Conservation (phyloP, 2,329 filamentous ascomycete genomes). For the Aureobasidium leucospermi region DNA sequence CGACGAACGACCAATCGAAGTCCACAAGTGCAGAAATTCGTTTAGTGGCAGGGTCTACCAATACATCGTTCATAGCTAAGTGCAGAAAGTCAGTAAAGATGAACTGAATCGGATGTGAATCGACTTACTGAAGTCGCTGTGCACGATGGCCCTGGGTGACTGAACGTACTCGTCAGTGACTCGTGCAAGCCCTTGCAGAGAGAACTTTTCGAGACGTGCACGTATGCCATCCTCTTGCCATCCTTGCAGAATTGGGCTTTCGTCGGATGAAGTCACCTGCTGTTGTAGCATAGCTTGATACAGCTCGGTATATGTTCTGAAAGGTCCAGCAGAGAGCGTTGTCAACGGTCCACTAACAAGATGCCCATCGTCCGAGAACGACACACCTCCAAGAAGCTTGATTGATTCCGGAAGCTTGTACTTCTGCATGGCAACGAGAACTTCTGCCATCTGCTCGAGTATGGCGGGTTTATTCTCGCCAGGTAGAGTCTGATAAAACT, state of each 20-base stretch:
- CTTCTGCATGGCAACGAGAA: slow-evolving; percentile 3
- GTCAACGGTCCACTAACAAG: slow-evolving; percentile 8
- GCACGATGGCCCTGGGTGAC: neutral
- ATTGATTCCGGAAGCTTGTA: neutral
- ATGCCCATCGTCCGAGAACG: neutral
- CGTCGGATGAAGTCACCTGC: slow-evolving; percentile 3
- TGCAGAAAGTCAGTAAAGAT: no score
- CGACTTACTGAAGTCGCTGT: slow-evolving; percentile 13
- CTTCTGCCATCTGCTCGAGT: slow-evolving; percentile 13
- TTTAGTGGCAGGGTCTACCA: neutral
- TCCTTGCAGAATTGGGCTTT: neutral
- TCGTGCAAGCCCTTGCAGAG: neutral
- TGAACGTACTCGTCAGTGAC: neutral
- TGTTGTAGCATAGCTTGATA: neutral
- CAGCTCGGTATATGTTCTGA: neutral
- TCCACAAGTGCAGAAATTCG: slow-evolving; percentile 8
- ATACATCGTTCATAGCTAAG: slow-evolving; percentile 10
- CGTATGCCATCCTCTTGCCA: slow-evolving; percentile 9
- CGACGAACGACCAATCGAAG: slow-evolving; percentile 13
- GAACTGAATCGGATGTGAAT: neutral
- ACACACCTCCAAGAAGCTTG: slow-evolving; percentile 2
- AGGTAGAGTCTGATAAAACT: neutral
- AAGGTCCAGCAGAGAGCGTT: slow-evolving; percentile 4
- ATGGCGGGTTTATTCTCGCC: neutral
- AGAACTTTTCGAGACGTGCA: neutral